Conservation (phyloP, 345 rosid genomes). For the Passiflora organensis region DNA sequence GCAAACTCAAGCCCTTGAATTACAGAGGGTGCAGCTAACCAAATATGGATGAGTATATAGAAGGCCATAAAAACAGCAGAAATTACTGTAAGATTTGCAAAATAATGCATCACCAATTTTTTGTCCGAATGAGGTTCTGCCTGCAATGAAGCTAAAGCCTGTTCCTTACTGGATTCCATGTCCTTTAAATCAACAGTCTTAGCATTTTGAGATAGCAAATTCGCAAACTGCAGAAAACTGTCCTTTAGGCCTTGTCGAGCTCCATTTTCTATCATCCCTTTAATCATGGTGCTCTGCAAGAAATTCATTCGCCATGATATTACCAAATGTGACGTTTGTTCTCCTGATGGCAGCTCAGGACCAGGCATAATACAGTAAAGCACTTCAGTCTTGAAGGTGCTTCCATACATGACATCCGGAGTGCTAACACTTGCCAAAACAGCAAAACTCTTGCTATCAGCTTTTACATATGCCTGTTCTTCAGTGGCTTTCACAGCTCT, state of each 20-base stretch:
- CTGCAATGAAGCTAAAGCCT: constrained; percentile 53
- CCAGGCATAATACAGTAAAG: constrained; percentile 74
- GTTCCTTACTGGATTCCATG: constrained; percentile 34
- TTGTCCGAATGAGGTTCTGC: constrained; percentile 56
- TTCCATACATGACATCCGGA: constrained; percentile 82
- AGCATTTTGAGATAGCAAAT: constrained; percentile 47
- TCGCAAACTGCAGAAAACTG: constrained; percentile 57
- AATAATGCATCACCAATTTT: constrained; percentile 53
- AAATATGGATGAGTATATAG: constrained; percentile 52
- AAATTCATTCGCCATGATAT: constrained; percentile 72
- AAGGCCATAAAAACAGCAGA: constrained; percentile 48
- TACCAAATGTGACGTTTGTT: constrained; percentile 50
- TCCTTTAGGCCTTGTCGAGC: constrained; percentile 71
- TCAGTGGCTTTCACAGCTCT: constrained; percentile 78
- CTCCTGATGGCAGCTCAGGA: constrained; percentile 39
- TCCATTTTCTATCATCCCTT: constrained; percentile 85
- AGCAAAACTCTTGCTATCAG: constrained; percentile 48
- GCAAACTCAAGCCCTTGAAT: constrained; percentile 61
- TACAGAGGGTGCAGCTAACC: constrained; percentile 42
- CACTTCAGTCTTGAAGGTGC: constrained; percentile 52
- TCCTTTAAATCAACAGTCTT: constrained; percentile 36
- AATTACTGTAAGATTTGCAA: constrained; percentile 56
- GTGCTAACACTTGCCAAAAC: constrained; percentile 51
- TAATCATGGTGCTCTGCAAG: constrained; percentile 63
- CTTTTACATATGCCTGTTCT: constrained; percentile 64